Evolutionary conservation across 352 stramenopile genomes (phyloP).

Genomic region (Phytophthora pseudosyringae): DNA sequence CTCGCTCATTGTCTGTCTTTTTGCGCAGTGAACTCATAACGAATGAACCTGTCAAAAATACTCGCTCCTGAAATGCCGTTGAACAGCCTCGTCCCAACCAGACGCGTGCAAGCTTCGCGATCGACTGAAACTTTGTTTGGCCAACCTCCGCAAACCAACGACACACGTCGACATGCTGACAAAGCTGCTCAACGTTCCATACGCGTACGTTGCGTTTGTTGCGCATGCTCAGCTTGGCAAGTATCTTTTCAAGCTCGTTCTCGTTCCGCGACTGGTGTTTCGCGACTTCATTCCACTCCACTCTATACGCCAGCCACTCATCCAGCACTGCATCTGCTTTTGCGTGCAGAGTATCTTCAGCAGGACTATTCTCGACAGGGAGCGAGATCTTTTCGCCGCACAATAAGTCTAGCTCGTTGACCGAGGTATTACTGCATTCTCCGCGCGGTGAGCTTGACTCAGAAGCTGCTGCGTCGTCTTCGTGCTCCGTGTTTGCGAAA

Average conservation of each 20-base stretch:
- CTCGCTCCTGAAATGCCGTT: constrained; percentile 9
- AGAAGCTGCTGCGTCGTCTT: too few relatives aligned
- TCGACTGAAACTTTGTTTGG: neutral
- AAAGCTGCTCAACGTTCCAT: constrained; percentile 9
- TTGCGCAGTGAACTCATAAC: constrained; percentile 4
- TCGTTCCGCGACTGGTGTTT: neutral
- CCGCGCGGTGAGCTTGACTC: neutral
- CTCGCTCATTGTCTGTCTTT: constrained; percentile 4
- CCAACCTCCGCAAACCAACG: constrained; percentile 1
- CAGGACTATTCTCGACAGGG: neutral
- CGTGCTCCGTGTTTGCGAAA: too few relatives aligned
- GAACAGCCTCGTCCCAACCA: neutral
- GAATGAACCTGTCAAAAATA: constrained; percentile 11
- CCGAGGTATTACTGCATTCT: neutral
- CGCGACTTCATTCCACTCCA: neutral
- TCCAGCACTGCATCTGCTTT: neutral
- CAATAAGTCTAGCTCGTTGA: constrained; percentile 1
- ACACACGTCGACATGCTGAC: neutral
- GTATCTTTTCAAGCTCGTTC: neutral
- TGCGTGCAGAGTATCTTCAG: neutral
- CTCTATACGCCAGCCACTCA: neutral
- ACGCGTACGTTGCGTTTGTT: neutral
- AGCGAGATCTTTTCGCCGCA: constrained; percentile 5
- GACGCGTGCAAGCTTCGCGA: constrained; percentile 1
- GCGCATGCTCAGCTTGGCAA: neutral